Conservation (phyloP, 352 stramenopile genomes). For the Phytophthora kernoviae region DNA sequence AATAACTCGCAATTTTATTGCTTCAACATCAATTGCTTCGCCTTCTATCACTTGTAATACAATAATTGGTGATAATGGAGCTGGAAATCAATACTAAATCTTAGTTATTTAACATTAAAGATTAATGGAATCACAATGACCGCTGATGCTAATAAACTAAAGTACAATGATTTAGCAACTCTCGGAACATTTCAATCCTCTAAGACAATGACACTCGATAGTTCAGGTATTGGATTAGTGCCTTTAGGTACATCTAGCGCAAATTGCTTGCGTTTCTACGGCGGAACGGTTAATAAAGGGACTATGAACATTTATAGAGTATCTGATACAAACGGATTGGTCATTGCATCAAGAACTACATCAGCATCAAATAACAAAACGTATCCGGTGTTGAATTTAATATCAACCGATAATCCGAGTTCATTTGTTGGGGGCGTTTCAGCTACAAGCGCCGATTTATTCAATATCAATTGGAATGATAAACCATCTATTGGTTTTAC, state of each 20-base stretch:
- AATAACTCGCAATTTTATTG: conserved; percentile 4
- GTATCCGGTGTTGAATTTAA: conserved; percentile 11
- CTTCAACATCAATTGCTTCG: conserved; percentile 5
- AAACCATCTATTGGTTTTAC: conserved; percentile 21
- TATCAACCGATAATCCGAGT: conserved; percentile 21
- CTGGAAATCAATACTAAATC: not conserved
- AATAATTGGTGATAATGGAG: too few species aligned
- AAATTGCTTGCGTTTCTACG: conserved; percentile 16
- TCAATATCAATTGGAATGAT: conserved; percentile 21
- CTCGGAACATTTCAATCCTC: conserved; percentile 11
- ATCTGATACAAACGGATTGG: conserved; percentile 19
- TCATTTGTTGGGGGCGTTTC: conserved; percentile 19
- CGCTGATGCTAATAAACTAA: conserved; percentile 1
- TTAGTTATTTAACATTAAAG: not conserved
- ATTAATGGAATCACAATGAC: not conserved
- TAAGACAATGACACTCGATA: conserved; percentile 18
- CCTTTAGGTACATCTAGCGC: conserved; percentile 1
- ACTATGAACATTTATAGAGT: conserved; percentile 21
- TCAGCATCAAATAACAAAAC: conserved; percentile 16
- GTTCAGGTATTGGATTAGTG: conserved; percentile 7
- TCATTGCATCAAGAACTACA: conserved; percentile 14
- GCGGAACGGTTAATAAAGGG: conserved; percentile 6
- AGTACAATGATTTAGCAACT: conserved; percentile 8
- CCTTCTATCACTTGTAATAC: conserved; percentile 6
- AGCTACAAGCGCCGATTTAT: conserved; percentile 18